Percentiles rank a stretch among this genome's conserved stretches.
These are phyloP conservation scores for Aspergillus awamori DNA, from an alignment of 2,329 filamentous ascomycete species.

Conservation along the genomic window DNA sequence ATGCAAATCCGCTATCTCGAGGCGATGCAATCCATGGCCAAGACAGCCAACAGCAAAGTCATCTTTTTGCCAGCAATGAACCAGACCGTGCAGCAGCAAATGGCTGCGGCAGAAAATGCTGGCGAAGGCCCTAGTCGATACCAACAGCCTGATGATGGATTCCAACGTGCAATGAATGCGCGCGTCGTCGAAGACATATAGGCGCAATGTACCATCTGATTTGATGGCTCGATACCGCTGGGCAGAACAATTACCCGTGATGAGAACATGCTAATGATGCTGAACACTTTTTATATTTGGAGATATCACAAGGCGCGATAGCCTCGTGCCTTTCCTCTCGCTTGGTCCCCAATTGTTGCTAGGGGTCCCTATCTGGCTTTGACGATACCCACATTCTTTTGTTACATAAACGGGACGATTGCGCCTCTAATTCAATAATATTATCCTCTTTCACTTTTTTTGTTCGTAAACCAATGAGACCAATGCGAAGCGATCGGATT, in stretches of 20 bases:
- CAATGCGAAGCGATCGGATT: not conserved
- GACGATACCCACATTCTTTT: conserved; percentile 41
- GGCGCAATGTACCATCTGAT: conserved; percentile 24
- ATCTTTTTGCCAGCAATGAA: conserved; percentile 74
- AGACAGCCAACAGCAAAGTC: conserved; percentile 84
- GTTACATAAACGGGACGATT: conserved; percentile 1
- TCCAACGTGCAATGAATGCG: conserved; percentile 81
- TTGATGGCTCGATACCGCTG: conserved; percentile 11
- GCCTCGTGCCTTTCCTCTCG: conserved; percentile 12
- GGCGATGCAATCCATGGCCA: conserved; percentile 98
- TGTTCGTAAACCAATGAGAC: not conserved
- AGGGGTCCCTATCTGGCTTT: conserved; percentile 18
- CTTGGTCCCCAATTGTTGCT: conserved; percentile 20
- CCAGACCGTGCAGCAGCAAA: conserved; percentile 59
- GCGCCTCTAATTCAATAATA: not conserved
- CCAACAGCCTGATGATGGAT: conserved; percentile 59
- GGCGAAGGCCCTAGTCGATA: conserved; percentile 61
- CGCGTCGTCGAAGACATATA: conserved; percentile 85
- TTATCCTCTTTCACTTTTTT: not conserved
- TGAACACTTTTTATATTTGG: not conserved
- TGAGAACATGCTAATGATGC: conserved; percentile 20
- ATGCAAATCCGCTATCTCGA: conserved; percentile 99
- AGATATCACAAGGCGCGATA: not conserved
- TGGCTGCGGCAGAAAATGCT: conserved; percentile 53
- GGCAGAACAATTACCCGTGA: conserved; percentile 5